phyloP scores from a whole-genome alignment of 768 basidiomycete genomes.

The Tricholoma furcatifolium region DNA sequence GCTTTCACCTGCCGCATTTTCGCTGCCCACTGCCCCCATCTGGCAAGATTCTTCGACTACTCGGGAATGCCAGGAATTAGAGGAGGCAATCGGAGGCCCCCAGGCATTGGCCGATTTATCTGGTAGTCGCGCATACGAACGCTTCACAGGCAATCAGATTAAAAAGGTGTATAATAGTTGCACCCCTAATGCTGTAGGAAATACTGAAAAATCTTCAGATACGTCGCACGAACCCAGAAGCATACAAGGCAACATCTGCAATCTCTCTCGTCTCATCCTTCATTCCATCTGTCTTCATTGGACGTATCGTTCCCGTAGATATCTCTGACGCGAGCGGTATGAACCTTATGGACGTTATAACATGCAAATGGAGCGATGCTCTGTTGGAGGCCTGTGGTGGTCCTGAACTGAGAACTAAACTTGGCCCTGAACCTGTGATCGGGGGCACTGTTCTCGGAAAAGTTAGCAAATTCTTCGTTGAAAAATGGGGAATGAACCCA shows the following conservation, averaged over 20 bases:
- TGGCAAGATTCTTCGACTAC: conserved; percentile 93
- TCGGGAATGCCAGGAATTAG: conserved; percentile 66
- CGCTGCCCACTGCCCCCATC: conserved; percentile 68
- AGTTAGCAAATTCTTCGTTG: conserved; percentile 68
- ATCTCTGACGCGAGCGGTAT: conserved; percentile 89
- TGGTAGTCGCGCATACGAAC: conserved; percentile 82
- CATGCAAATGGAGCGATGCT: conserved; percentile 69
- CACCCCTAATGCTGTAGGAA: neutral
- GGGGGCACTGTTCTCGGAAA: conserved; percentile 68
- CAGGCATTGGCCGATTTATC: conserved; percentile 72
- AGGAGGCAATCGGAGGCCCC: conserved; percentile 65
- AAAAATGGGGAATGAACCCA: conserved; percentile 72
- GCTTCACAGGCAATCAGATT: conserved; percentile 88
- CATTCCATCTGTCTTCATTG: conserved; percentile 79
- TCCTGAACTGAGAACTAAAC: conserved; percentile 59
- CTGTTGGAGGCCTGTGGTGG: conserved; percentile 71
- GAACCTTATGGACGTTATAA: conserved; percentile 81
- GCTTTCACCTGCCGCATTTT: conserved; percentile 64
- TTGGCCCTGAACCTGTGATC: conserved; percentile 75
- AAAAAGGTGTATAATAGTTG: conserved; percentile 46
- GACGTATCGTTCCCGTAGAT: conserved; percentile 76
- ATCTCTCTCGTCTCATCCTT: conserved; percentile 85
- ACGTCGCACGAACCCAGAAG: conserved; percentile 47
- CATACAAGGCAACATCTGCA: conserved; percentile 58
- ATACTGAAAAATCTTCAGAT: conserved; percentile 39